phyloP scores from a whole-genome alignment of 2,329 filamentous ascomycete species.

The Metarhizium album region DNA sequence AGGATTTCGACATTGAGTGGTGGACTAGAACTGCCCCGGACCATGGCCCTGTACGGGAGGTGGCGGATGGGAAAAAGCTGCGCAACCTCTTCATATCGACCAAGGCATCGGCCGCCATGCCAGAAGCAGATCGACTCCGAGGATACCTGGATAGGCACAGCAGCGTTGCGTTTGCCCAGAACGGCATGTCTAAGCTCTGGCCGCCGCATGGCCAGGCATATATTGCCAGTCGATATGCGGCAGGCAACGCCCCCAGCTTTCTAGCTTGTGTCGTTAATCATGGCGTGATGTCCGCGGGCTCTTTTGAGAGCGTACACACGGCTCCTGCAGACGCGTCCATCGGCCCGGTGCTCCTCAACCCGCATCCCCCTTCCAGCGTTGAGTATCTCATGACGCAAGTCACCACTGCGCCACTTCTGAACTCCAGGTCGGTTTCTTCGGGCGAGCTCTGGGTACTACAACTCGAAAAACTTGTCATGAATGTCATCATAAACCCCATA shows the following conservation, averaged over 20 bases:
- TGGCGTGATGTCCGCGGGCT: slow-evolving; percentile 39
- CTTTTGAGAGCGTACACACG: slow-evolving; percentile 42
- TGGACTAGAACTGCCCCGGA: slow-evolving; percentile 36
- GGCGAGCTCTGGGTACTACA: slow-evolving; percentile 49
- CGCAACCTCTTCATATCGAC: slow-evolving; percentile 67
- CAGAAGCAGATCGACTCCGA: slow-evolving; percentile 46
- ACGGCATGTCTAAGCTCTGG: slow-evolving; percentile 67
- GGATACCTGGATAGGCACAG: slow-evolving; percentile 51
- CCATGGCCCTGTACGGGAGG: slow-evolving; percentile 27
- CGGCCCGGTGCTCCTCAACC: slow-evolving; percentile 32
- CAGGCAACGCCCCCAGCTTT: slow-evolving; percentile 49
- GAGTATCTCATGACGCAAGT: slow-evolving; percentile 33
- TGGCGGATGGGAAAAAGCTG: slow-evolving; percentile 36
- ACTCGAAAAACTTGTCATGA: slow-evolving; percentile 77
- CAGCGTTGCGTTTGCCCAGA: slow-evolving; percentile 78
- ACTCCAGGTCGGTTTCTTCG: slow-evolving; percentile 26
- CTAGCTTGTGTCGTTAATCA: slow-evolving; percentile 55
- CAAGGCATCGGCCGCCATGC: slow-evolving; percentile 60
- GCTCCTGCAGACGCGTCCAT: slow-evolving; percentile 37
- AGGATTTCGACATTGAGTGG: slow-evolving; percentile 40
- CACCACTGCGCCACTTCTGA: slow-evolving; percentile 30
- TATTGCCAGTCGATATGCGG: slow-evolving; percentile 27
- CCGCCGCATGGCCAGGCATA: slow-evolving; percentile 38
- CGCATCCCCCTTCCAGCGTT: slow-evolving; percentile 6
- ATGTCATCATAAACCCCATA: slow-evolving; percentile 74